Percentiles rank a stretch among this genome's conserved stretches.
Conservation (phyloP, 2,329 filamentous ascomycete genomes). For the Aspergillus fructus region DNA sequence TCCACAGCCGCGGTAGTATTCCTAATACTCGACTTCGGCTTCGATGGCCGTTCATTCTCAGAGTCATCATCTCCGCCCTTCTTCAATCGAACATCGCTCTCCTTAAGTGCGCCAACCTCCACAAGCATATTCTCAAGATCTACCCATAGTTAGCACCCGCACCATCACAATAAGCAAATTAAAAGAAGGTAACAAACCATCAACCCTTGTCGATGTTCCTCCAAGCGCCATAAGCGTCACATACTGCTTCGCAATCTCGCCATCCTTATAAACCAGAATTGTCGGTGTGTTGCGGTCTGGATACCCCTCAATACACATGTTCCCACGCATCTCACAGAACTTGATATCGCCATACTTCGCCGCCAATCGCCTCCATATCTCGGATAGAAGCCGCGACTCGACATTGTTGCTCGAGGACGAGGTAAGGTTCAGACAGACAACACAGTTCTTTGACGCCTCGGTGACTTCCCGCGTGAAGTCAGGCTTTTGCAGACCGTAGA, state of each 20-base stretch:
- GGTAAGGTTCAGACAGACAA: constrained; percentile 75
- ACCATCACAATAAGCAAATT: neutral
- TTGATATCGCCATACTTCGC: constrained; percentile 89
- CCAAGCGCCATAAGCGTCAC: constrained; percentile 82
- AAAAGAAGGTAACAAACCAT: constrained; percentile 36
- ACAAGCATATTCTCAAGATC: constrained; percentile 81
- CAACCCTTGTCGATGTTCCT: constrained; percentile 68
- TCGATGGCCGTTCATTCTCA: constrained; percentile 53
- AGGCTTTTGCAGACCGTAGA: constrained; percentile 91
- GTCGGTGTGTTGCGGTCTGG: constrained; percentile 94
- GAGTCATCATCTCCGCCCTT: constrained; percentile 53
- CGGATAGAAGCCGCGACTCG: constrained; percentile 78
- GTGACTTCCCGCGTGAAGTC: constrained; percentile 92
- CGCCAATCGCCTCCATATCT: constrained; percentile 84
- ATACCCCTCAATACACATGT: constrained; percentile 94
- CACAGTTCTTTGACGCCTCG: constrained; percentile 72
- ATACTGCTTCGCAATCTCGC: constrained; percentile 86
- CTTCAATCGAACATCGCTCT: constrained; percentile 75
- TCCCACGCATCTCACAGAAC: constrained; percentile 91
- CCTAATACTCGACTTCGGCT: constrained; percentile 55
- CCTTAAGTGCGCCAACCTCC: constrained; percentile 74
- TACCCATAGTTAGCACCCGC: constrained; percentile 13
- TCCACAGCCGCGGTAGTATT: constrained; percentile 39
- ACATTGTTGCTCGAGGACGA: constrained; percentile 75
- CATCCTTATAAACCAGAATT: constrained; percentile 86